Base-by-base conservation (phyloP, 2,329 filamentous ascomycete genomes). In the Fusarium compactum region DNA sequence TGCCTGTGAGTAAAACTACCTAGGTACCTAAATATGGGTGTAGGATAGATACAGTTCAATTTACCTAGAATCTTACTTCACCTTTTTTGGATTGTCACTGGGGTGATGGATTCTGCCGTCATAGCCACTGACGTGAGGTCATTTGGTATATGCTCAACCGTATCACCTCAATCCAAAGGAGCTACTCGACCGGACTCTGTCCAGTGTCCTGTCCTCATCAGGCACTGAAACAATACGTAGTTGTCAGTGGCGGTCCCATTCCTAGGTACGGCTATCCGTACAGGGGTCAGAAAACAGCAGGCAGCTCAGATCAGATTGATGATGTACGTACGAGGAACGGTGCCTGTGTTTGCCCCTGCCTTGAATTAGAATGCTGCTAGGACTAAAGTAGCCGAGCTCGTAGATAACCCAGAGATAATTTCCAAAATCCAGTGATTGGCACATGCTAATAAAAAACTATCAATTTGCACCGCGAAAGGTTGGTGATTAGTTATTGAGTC, bases 301-400 rank as follows among this genome's bases (percentile, higher is more conserved):
- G 22, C 18, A 47, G 44, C 44, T 47, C 25, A 53, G 20, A 41
- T 29, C 22, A 38, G 38, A 64, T 50, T 27, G 62, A 66, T 66
- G 63, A 66, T 62, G 63, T 62, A 56, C 30, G 8, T 62, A 56
- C 30, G 14, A 34, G 58, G 44, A 52, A 61, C 57, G 47, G 56
- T 62, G 41, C 44, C 50, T 52, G n/a, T 51, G 45, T 67, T 67
- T 48, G 63, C 63, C 63, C 56, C 62, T 67, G 63, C 63, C 63
- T 67, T 67, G 62, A 40, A 56, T 41, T 29, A 46, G 62, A 34
- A 66, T 20, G n/a, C 43, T 60, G 25, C 63, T 66, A 66, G 32
- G 63, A 66, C 63, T 16, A 66, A 66, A 65, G 62, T 54, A 66
- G 62, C 41, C 25, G 46, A 52, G 27, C 32, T 43, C 30, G 34